Evolutionary conservation across 257 asterid species (phyloP), one percentile per base, ranked within the genome.

Genomic region (Linderniella brevidens): DNA sequence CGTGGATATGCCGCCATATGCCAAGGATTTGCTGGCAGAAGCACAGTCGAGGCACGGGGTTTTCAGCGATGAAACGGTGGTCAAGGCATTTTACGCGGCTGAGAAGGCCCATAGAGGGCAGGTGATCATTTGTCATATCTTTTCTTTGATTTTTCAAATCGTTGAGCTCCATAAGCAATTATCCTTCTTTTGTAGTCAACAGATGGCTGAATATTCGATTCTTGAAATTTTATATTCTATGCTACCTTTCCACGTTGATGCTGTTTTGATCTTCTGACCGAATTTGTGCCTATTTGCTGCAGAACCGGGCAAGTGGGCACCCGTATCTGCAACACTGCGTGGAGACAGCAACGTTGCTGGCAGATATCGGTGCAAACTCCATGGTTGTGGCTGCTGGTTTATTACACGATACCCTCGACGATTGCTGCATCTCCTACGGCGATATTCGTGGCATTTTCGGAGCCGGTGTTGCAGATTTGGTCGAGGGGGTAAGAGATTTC

Each of bases 321-420:
- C 96, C 94, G 25, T 85, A 90, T 56, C 62, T 90, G 64, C 82
- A 90, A 76, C 99, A 90, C 61, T 90, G 99, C 56, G 79, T 85
- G 52, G 99, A 90, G 60, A 90, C 99, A 0, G 96, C 94, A 0
- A 59, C 60, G 44, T 69, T 85, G 57, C 82, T 90, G 36, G 92
- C 96, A 17, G 52, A 55, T 17, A 61, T 82, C 17, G 99, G 99
- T 45, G 93, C 96, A 35, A 85, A 74, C 63, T 66, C 96, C 3
- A 77, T 94, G 4, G 94, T 90, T 39, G 96, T 90, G 54, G 88
- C 94, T 43, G 93, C 96, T 4, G 99, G 99, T 67, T 81, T 90
- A 59, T 61, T 90, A 59, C 99, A 90, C 64, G 99, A 90, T 43
- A 69, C 96, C 0, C 66, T 85, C 45, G 99, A 90, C 42, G 96